These are phyloP conservation scores for Candida anutae DNA, from an alignment of 1,139 yeast species.

Conservation along the genomic window DNA sequence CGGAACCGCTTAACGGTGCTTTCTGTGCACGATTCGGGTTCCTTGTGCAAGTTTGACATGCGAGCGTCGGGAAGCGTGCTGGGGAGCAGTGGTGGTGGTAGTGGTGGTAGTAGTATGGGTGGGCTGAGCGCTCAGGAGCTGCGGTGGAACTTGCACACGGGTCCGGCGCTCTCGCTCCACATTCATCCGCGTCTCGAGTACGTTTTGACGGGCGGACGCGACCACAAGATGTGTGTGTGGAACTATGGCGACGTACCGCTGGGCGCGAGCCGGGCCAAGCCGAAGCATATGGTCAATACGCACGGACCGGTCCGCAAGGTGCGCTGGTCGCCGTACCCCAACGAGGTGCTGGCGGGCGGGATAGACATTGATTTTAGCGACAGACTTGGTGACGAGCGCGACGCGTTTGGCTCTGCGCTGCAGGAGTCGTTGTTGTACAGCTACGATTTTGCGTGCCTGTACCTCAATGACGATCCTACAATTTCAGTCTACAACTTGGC, in stretches of 20 bases:
- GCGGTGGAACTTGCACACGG: constrained; percentile 82
- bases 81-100: constrained; percentile 10
- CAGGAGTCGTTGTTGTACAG: constrained; percentile 18
- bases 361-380: constrained; percentile 9
- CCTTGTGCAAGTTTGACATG: constrained; percentile 76
- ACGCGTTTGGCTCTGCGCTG: constrained; percentile 13
- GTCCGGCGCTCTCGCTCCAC: constrained; percentile 81
- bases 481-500: constrained; percentile 67
- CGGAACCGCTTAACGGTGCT: constrained; percentile 28
- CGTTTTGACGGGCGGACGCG: constrained; percentile 89
- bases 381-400: constrained; percentile 18
- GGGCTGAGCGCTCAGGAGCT: constrained; percentile 42
- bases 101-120: neutral
- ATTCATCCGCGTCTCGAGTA: constrained; percentile 85
- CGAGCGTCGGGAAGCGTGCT: constrained; percentile 35
- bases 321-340: constrained; percentile 48
- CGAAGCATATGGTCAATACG: constrained; percentile 67
- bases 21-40: constrained; percentile 85
- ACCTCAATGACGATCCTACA: constrained; percentile 67
- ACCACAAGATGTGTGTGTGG: constrained; percentile 77
- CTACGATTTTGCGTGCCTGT: constrained; percentile 72
- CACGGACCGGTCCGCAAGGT: constrained; percentile 74
- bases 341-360: constrained; percentile 11
- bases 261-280: constrained; percentile 33
- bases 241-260: constrained; percentile 38